Conservation (phyloP, 441 rosid genomes). For the Metrosideros polymorpha region DNA sequence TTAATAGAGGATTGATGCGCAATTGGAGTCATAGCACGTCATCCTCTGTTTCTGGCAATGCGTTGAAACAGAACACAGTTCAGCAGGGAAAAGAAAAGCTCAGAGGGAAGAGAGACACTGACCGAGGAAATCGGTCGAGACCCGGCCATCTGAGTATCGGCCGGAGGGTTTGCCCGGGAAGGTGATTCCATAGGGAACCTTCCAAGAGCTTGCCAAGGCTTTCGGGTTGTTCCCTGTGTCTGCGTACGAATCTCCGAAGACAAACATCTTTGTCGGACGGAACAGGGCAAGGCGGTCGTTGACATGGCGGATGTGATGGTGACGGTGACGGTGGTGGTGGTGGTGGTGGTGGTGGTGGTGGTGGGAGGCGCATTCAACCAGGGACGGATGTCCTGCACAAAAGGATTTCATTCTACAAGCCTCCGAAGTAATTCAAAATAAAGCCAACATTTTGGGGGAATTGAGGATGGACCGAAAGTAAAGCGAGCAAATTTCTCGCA, state of each 20-base stretch:
- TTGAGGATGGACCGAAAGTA: background rate
- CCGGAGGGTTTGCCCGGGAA: constrained; percentile 64
- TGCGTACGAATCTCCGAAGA: constrained; percentile 59
- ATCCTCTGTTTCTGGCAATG: no score
- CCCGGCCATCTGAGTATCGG: constrained; percentile 58
- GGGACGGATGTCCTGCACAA: background rate
- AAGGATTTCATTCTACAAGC: background rate
- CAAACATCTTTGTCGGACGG: constrained; percentile 39
- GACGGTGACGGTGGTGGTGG: background rate
- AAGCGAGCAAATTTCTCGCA: background rate
- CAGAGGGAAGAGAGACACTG: background rate
- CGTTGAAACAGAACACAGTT: background rate
- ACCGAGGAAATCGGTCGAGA: constrained; percentile 54
- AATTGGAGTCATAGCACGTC: no score
- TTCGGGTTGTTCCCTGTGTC: constrained; percentile 51
- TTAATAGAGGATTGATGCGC: background rate
- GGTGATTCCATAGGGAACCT: constrained; percentile 50
- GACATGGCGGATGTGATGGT: background rate
- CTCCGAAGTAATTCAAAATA: background rate
- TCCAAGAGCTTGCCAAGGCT: constrained; percentile 28
- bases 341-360: background rate
- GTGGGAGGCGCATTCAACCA: background rate
- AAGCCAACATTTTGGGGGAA: background rate
- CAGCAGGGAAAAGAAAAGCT: background rate
- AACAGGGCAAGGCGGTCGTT: background rate